Evolutionary conservation across 2,329 filamentous ascomycete genomes (phyloP).

Genomic region (Talaromyces sp.): DNA sequence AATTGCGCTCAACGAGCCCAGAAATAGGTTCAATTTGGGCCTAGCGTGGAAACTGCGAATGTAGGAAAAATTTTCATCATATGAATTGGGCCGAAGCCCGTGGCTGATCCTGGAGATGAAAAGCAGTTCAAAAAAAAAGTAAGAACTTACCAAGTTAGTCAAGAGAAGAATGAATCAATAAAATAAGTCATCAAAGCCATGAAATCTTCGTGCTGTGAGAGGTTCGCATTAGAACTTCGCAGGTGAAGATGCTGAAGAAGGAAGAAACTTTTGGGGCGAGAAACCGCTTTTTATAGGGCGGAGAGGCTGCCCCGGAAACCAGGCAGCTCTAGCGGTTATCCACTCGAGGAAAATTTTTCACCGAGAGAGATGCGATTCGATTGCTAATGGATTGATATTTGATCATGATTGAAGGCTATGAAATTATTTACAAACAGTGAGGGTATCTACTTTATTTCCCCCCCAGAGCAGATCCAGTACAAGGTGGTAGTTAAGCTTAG

Average conservation of each 20-base stretch:
- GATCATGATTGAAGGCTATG: too few relatives aligned
- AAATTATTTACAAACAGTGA: too few relatives aligned
- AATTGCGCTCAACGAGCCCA: slow-evolving; percentile 39
- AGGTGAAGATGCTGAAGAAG: slow-evolving; percentile 19
- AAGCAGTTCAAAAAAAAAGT: slow-evolving; percentile 12
- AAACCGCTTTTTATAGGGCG: slow-evolving; percentile 34
- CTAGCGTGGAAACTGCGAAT: slow-evolving; percentile 48
- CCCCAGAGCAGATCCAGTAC: too few relatives aligned
- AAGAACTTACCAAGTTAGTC: slow-evolving; percentile 27
- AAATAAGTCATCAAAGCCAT: background rate
- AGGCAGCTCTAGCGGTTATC: slow-evolving; percentile 31
- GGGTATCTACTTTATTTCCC: too few relatives aligned
- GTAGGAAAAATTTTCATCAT: slow-evolving; percentile 48
- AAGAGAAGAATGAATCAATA: slow-evolving; percentile 1
- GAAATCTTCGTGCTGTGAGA: background rate
- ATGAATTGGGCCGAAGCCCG: slow-evolving; percentile 22
- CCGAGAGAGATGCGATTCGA: background rate
- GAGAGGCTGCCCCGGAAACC: slow-evolving; percentile 36
- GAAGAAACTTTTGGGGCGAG: slow-evolving; percentile 30
- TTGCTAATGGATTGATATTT: too few relatives aligned
- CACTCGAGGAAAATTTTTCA: slow-evolving; percentile 8
- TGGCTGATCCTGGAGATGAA: slow-evolving; percentile 19
- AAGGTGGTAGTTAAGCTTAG: too few relatives aligned
- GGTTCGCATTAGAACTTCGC: slow-evolving; percentile 19
- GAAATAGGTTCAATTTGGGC: slow-evolving; percentile 39